Evolutionary conservation across 306 rosid species (phyloP).

Genomic region (Glycine soja): DNA sequence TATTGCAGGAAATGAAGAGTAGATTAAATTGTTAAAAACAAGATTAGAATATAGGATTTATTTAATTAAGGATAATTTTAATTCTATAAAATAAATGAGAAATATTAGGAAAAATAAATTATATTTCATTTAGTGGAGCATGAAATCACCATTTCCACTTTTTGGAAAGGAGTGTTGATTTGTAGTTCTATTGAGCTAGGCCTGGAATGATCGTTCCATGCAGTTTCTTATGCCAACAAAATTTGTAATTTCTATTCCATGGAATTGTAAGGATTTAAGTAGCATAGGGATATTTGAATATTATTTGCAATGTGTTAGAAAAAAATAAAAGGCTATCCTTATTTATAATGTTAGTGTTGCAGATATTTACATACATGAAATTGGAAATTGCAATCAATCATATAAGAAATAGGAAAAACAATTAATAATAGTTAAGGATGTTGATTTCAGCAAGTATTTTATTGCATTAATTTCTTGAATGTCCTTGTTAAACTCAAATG

Average conservation of each 20-base stretch:
- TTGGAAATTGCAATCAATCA: background rate
- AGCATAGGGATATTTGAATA: background rate
- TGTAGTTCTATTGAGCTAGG: background rate
- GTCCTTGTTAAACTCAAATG: background rate
- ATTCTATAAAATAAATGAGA: background rate
- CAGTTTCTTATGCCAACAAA: background rate
- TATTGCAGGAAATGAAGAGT: no score
- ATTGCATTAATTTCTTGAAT: background rate
- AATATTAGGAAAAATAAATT: background rate
- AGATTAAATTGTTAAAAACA: no score
- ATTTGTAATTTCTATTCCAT: background rate
- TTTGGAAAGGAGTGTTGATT: no score
- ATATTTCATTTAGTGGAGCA: no score
- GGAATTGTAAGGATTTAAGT: background rate
- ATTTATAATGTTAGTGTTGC: background rate
- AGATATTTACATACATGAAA: background rate
- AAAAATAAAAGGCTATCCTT: background rate
- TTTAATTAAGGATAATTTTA: no score
- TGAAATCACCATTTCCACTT: no score
- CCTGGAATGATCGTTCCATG: background rate
- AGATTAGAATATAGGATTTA: no score
- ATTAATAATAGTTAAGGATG: background rate
- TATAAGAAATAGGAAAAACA: background rate
- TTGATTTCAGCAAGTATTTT: background rate
- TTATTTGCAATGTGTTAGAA: background rate